phyloP scores from a whole-genome alignment of 176 grass and related monocot species.

The Dactylis glomerata region DNA sequence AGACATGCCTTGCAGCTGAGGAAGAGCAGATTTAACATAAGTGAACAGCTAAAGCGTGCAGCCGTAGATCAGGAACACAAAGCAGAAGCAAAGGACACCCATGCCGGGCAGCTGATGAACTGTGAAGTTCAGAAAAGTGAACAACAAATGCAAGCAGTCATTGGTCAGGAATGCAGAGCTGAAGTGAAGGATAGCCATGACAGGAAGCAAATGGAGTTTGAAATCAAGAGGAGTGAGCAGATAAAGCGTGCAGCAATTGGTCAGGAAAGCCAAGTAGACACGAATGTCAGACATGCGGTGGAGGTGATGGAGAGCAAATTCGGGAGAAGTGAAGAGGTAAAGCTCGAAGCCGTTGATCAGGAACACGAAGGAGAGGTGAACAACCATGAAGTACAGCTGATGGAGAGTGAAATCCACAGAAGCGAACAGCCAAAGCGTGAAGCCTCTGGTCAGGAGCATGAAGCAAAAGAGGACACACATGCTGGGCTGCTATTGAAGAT shows the following conservation, averaged over 20 bases:
- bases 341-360: background rate
- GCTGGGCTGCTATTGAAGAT: background rate
- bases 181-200: background rate
- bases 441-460: background rate
- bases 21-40: background rate
- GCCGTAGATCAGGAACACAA: background rate
- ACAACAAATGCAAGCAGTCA: background rate
- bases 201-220: background rate
- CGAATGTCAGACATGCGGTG: background rate
- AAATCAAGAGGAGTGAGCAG: background rate
- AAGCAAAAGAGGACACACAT: background rate
- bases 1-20: background rate
- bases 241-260: background rate
- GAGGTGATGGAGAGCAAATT: background rate
- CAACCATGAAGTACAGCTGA: background rate
- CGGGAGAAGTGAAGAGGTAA: background rate
- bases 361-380: background rate
- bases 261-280: background rate
- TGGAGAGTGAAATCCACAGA: background rate
- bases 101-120: background rate
- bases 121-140: background rate
- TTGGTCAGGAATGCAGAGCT: background rate
- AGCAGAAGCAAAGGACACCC: background rate
- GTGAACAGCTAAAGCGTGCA: background rate
- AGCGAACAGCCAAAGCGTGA: background rate